These are phyloP conservation scores for Climacium dendroides DNA, from an alignment of 225 moss, liverwort and hornwort genomes.

Conservation along the genomic window DNA sequence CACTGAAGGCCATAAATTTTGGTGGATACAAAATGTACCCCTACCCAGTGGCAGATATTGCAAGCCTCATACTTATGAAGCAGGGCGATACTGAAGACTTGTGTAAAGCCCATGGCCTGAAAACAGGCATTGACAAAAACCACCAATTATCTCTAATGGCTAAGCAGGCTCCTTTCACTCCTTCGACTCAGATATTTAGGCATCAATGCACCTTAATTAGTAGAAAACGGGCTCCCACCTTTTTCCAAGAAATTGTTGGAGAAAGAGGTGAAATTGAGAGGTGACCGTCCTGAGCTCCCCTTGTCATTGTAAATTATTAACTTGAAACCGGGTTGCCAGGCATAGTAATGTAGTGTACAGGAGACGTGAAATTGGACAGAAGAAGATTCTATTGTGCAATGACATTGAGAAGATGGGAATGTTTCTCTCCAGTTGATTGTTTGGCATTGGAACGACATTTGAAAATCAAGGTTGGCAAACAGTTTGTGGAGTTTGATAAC, in stretches of 20 bases:
- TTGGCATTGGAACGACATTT: too few relatives aligned
- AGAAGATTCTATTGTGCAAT: not conserved
- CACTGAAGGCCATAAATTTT: slow-evolving; percentile 54
- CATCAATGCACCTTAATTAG: slow-evolving; percentile 55
- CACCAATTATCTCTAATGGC: slow-evolving; percentile 45
- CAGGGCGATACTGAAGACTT: slow-evolving; percentile 57
- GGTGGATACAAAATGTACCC: slow-evolving; percentile 84
- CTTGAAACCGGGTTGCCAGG: slow-evolving; percentile 32
- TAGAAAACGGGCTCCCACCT: slow-evolving; percentile 53
- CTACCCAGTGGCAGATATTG: slow-evolving; percentile 66
- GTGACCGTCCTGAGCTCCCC: slow-evolving; percentile 32
- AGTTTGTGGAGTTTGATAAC: not conserved
- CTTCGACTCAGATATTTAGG: slow-evolving; percentile 34
- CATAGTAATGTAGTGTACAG: slow-evolving; percentile 17
- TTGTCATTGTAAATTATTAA: slow-evolving; percentile 17
- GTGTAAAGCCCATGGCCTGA: slow-evolving; percentile 64
- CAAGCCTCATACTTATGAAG: slow-evolving; percentile 52
- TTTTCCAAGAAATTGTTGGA: slow-evolving; percentile 49
- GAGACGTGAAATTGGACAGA: not conserved
- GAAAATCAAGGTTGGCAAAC: not conserved
- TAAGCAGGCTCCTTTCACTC: slow-evolving; percentile 65
- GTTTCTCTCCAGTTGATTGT: not conserved
- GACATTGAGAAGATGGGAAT: not conserved
- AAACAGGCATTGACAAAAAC: slow-evolving; percentile 51
- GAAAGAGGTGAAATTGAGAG: slow-evolving; percentile 5